These are phyloP conservation scores for Ceratocystiopsis sp. DNA, from an alignment of 2,329 filamentous ascomycete species.

Conservation along the genomic window DNA sequence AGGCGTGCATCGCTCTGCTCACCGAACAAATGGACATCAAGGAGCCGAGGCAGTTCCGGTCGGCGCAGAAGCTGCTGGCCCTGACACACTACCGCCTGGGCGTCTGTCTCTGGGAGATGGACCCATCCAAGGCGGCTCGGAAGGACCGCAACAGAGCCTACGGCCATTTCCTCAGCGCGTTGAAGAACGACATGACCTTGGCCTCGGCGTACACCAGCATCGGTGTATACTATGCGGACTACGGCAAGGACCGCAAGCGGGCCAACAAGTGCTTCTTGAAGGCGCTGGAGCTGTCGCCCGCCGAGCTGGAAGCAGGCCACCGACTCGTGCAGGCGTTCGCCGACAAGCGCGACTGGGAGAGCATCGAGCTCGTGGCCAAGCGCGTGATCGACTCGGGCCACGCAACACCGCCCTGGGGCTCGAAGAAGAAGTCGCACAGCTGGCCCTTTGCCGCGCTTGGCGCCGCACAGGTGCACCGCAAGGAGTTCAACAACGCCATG, in stretches of 20 bases:
- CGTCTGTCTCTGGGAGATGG: slow-evolving; percentile 70
- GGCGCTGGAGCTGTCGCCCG: slow-evolving; percentile 78
- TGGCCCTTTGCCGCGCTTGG: slow-evolving; percentile 93
- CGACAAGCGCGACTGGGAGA: slow-evolving; percentile 84
- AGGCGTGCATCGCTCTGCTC: slow-evolving; percentile 49
- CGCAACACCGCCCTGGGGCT: slow-evolving; percentile 76
- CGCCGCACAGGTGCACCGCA: slow-evolving; percentile 85
- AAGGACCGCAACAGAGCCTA: slow-evolving; percentile 74
- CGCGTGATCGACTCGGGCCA: slow-evolving; percentile 90
- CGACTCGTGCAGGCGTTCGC: slow-evolving; percentile 75
- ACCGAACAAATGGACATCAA: slow-evolving; percentile 34
- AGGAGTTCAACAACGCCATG: slow-evolving; percentile 76
- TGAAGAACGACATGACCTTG: slow-evolving; percentile 76
- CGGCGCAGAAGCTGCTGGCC: slow-evolving; percentile 55
- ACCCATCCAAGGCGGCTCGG: slow-evolving; percentile 55
- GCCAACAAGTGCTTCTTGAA: slow-evolving; percentile 92
- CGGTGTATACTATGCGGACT: slow-evolving; percentile 81
- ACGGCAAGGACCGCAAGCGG: slow-evolving; percentile 70
- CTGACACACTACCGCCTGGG: slow-evolving; percentile 79
- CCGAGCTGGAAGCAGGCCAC: slow-evolving; percentile 76
- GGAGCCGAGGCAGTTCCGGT: slow-evolving; percentile 17
- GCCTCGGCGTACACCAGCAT: slow-evolving; percentile 84
- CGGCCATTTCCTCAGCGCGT: slow-evolving; percentile 60
- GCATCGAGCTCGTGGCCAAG: slow-evolving; percentile 82
- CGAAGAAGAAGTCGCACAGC: slow-evolving; percentile 80